Evolutionary conservation across 441 rosid species (phyloP).

Genomic region (Populus hybrid): DNA sequence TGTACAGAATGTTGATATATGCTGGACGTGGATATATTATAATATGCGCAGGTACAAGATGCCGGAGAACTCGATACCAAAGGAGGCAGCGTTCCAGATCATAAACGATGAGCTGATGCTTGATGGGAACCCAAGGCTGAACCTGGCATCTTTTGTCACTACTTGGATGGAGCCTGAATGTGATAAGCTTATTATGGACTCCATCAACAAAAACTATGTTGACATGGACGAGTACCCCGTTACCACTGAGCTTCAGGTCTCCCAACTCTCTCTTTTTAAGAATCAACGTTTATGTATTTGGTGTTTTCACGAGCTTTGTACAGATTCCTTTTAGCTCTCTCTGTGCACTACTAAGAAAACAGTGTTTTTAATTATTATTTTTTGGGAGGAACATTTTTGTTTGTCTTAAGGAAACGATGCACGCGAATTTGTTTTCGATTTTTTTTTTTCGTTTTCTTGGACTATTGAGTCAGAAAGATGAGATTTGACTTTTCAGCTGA

Average conservation of each 20-base stretch:
- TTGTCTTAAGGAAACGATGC: neutral
- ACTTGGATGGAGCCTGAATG: conserved; percentile 99
- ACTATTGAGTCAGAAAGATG: neutral
- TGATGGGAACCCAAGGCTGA: conserved; percentile 66
- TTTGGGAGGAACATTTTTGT: neutral
- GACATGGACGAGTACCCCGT: conserved; percentile 97
- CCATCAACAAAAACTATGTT: conserved; percentile 85
- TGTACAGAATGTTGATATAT: neutral
- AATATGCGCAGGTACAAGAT: conserved; percentile 40
- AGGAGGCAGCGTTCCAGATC: conserved; percentile 71
- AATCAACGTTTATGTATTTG: neutral
- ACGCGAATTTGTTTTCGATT: neutral
- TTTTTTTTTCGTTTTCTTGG: neutral
- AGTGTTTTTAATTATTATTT: too few species aligned
- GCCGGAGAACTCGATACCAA: conserved; percentile 56
- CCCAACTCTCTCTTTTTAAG: neutral
- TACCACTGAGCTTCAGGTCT: conserved; percentile 85
- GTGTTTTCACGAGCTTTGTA: neutral
- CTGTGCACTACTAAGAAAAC: too few species aligned
- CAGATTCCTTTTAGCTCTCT: neutral
- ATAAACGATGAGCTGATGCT: conserved; percentile 73
- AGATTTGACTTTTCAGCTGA: neutral
- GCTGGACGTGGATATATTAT: neutral
- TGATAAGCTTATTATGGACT: conserved; percentile 82
- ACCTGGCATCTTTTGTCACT: conserved; percentile 82